Evolutionary conservation across 176 grass and related monocot genomes (phyloP).

Genomic region (Cocos nucifera): DNA sequence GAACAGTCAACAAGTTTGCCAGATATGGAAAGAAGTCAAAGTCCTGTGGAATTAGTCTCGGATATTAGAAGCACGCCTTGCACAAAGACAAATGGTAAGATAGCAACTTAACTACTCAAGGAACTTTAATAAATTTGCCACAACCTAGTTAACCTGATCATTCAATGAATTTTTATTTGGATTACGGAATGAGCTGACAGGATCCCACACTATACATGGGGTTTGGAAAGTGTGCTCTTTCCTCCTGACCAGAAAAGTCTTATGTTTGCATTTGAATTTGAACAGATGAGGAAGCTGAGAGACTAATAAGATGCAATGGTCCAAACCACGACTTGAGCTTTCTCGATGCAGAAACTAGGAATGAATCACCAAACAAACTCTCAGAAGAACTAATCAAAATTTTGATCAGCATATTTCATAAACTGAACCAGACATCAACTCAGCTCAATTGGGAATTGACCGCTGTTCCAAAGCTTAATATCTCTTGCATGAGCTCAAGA

Average conservation of each 20-base stretch:
- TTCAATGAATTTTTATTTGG: too few species aligned
- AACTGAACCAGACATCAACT: conserved; percentile 34
- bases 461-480: conserved; percentile 37
- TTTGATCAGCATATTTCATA: conserved; percentile 65
- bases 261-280: background rate
- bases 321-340: conserved; percentile 6
- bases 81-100: too few species aligned
- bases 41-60: conserved; percentile 30
- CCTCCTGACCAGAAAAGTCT: too few species aligned
- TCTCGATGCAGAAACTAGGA: conserved; percentile 20
- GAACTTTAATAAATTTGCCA: too few species aligned
- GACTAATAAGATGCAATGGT: conserved; percentile 26
- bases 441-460: conserved; percentile 15
- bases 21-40: conserved; percentile 10
- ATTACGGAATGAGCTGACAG: too few species aligned
- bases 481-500: conserved; percentile 59
- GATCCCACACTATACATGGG: too few species aligned
- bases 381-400: conserved; percentile 61
- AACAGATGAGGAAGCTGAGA: conserved; percentile 31
- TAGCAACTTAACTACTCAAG: too few species aligned
- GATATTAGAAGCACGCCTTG: background rate
- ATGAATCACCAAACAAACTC: conserved; percentile 48
- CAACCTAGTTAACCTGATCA: too few species aligned
- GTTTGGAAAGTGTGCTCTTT: too few species aligned
- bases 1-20: conserved; percentile 32